Evolutionary conservation across 768 basidiomycete genomes (phyloP).

Genomic region (Termitomyces sp.): DNA sequence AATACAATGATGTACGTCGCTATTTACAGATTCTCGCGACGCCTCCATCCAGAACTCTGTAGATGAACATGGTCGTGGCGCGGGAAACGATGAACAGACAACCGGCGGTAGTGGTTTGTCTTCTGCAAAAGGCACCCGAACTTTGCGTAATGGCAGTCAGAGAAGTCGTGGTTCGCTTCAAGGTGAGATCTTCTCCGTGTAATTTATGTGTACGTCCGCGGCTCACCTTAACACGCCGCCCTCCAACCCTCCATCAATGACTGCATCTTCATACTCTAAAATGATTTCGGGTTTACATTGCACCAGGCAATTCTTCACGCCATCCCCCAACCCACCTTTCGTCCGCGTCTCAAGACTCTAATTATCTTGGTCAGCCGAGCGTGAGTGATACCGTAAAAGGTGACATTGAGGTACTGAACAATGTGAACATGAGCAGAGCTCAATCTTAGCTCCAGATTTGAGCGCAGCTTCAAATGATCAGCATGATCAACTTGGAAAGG

Average conservation of each 20-base stretch:
- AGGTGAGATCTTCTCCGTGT: slow-evolving; percentile 28
- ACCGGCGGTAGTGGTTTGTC: neutral
- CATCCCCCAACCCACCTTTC: neutral
- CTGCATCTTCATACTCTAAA: neutral
- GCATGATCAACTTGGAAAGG: neutral
- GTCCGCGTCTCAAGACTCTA: too few species aligned
- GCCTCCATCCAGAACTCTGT: slow-evolving; percentile 24
- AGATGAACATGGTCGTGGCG: neutral
- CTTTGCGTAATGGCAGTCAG: slow-evolving; percentile 24
- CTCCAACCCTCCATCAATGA: too few species aligned
- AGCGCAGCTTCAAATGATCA: neutral
- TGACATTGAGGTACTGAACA: neutral
- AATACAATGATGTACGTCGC: slow-evolving; percentile 37
- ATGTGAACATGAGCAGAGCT: slow-evolving; percentile 8
- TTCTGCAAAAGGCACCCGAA: slow-evolving; percentile 10
- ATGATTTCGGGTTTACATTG: neutral
- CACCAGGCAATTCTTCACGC: neutral
- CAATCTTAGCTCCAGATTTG: slow-evolving; percentile 6
- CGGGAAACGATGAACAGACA: neutral
- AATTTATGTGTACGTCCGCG: neutral
- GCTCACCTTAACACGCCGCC: neutral
- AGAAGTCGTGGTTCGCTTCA: slow-evolving; percentile 23
- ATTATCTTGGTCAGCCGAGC: neutral
- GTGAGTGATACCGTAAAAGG: neutral
- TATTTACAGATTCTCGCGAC: slow-evolving; percentile 41